These are phyloP conservation scores for Populus alba DNA, from an alignment of 345 rosid genomes.

Conservation along the genomic window DNA sequence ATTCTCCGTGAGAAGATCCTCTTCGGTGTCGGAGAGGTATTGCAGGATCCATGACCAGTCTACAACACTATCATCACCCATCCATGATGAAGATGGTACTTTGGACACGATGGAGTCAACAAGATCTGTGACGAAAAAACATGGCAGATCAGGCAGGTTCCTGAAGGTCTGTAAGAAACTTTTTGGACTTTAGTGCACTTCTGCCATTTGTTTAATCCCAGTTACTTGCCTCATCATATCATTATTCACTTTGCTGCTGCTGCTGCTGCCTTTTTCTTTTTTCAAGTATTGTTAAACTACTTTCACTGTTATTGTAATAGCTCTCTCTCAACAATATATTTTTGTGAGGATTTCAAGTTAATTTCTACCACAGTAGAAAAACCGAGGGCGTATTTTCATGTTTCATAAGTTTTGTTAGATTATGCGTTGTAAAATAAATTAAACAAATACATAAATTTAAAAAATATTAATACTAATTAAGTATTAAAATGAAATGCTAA, in stretches of 20 bases:
- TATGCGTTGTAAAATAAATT: too few species aligned
- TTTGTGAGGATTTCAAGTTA: too few species aligned
- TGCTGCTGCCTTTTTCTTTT: too few species aligned
- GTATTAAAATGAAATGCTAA: too few species aligned
- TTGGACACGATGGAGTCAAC: conserved; percentile 6
- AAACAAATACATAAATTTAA: too few species aligned
- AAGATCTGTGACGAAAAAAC: conserved; percentile 49
- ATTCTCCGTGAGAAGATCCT: conserved; percentile 74
- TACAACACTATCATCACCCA: conserved; percentile 42
- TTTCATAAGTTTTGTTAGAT: too few species aligned
- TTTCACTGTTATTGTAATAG: too few species aligned
- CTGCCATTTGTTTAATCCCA: neutral
- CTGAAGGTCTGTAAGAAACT: conserved; percentile 74
- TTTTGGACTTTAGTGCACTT: conserved; percentile 45
- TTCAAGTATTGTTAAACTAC: too few species aligned
- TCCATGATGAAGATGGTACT: conserved; percentile 18
- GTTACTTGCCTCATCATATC: neutral
- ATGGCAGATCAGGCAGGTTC: conserved; percentile 45
- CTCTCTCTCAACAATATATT: too few species aligned
- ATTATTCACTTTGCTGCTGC: neutral
- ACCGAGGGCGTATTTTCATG: too few species aligned
- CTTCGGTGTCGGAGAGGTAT: conserved; percentile 77
- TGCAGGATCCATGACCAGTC: conserved; percentile 77
- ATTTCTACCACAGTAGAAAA: too few species aligned
- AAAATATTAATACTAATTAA: too few species aligned